A percentile compares a stretch with the other conserved stretches of the same genome.
Evolutionary conservation across 345 rosid species (phyloP).

Genomic region (Arabidopsis suecica): DNA sequence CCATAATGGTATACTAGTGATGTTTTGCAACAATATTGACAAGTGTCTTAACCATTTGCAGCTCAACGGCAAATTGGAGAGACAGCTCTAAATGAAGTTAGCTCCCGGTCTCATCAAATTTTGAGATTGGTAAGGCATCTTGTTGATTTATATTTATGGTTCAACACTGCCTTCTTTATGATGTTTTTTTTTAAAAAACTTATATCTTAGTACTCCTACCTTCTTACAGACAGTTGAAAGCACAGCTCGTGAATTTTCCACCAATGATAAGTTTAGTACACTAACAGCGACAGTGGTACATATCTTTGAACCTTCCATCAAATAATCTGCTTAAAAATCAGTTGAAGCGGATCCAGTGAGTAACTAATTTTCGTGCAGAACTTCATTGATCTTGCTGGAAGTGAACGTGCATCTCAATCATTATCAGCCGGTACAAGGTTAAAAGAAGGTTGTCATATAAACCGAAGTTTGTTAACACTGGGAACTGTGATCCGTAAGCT

Average conservation of each 20-base stretch:
- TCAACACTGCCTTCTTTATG: constrained; percentile 20
- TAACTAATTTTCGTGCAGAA: constrained; percentile 53
- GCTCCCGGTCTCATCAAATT: constrained; percentile 96
- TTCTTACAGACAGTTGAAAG: constrained; percentile 77
- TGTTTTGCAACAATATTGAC: constrained; percentile 5
- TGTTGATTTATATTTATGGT: constrained; percentile 28
- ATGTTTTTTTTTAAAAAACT: constrained; percentile 1
- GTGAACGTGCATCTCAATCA: constrained; percentile 96
- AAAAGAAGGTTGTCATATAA: constrained; percentile 96
- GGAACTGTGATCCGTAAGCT: constrained; percentile 95
- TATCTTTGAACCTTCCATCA: constrained; percentile 1
- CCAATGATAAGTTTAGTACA: constrained; percentile 68
- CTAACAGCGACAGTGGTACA: constrained; percentile 84
- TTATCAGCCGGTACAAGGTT: constrained; percentile 79
- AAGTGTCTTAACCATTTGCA: constrained; percentile 43
- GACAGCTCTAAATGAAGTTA: constrained; percentile 85
- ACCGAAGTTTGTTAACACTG: constrained; percentile 81
- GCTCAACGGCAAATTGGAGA: constrained; percentile 95
- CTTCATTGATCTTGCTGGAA: constrained; percentile 91
- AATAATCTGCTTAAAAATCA: constrained; percentile 10
- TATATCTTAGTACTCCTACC: not conserved
- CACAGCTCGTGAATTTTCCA: constrained; percentile 63
- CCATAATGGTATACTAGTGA: constrained; percentile 27
- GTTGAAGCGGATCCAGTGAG: constrained; percentile 4
- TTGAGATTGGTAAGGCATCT: constrained; percentile 66